These are phyloP conservation scores for Fusarium keratoplasticum DNA, from an alignment of 2,329 filamentous ascomycete genomes.

Conservation along the genomic window DNA sequence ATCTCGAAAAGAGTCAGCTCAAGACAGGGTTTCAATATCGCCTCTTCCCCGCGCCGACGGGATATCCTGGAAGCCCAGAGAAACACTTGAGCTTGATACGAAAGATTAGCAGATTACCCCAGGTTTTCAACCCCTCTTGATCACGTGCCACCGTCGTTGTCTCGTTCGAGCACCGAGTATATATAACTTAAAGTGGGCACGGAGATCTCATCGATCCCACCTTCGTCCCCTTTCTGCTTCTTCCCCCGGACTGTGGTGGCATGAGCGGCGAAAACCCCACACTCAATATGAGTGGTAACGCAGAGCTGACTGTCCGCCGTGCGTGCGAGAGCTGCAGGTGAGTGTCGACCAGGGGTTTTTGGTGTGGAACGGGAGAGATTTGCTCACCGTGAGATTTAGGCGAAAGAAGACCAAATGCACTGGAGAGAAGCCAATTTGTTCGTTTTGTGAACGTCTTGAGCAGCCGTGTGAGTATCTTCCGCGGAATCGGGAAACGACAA, in stretches of 20 bases:
- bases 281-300: constrained; percentile 8
- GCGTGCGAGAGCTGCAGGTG: constrained; percentile 33
- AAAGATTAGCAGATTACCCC: not conserved
- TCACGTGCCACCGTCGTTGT: not conserved
- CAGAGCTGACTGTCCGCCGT: constrained; percentile 21
- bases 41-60: not conserved
- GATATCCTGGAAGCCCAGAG: not conserved
- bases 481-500: constrained; percentile 20
- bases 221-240: not conserved
- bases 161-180: not conserved
- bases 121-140: not conserved
- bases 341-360: constrained; percentile 9
- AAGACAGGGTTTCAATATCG: not conserved
- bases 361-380: not conserved
- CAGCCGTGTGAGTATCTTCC: constrained; percentile 33
- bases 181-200: constrained; percentile 16
- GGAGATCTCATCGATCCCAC: constrained; percentile 12
- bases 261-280: not conserved
- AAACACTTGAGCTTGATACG: not conserved
- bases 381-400: constrained; percentile 1
- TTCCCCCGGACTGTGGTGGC: not conserved
- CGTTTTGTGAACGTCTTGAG: constrained; percentile 34
- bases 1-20: not conserved
- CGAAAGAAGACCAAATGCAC: constrained; percentile 41
- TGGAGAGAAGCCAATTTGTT: constrained; percentile 33